phyloP scores from a whole-genome alignment of 768 basidiomycete genomes.

The Termitomyces sp. region DNA sequence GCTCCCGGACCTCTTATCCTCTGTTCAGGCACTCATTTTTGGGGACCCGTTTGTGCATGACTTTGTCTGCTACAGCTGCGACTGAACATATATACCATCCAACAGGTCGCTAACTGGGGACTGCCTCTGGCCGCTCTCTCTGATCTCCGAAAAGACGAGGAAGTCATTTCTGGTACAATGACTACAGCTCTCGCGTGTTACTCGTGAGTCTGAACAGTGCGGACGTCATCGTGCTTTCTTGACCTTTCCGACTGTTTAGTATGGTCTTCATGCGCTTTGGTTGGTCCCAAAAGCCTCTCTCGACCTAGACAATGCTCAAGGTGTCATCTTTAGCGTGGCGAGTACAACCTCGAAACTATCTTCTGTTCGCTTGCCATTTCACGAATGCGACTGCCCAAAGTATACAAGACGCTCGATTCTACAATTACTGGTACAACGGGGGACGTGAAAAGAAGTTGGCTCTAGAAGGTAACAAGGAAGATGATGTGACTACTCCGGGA shows the following conservation, averaged over 20 bases:
- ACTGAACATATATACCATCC: neutral
- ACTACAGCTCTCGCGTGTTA: conserved; percentile 84
- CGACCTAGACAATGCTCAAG: neutral
- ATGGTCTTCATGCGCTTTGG: conserved; percentile 95
- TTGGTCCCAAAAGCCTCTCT: conserved; percentile 25
- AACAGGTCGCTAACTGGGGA: conserved; percentile 96
- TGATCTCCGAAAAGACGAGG: conserved; percentile 91
- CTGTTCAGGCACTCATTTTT: conserved; percentile 85
- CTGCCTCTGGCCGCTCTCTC: conserved; percentile 89
- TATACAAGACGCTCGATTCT: conserved; percentile 77
- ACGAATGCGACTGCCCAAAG: conserved; percentile 88
- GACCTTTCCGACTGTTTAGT: conserved; percentile 21
- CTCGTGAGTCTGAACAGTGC: conserved; percentile 65
- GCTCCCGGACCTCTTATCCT: conserved; percentile 4
- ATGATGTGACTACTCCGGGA: conserved; percentile 26
- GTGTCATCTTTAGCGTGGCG: conserved; percentile 65
- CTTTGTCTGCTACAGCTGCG: neutral
- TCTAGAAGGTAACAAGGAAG: conserved; percentile 19
- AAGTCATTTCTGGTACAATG: conserved; percentile 96
- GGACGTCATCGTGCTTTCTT: conserved; percentile 3
- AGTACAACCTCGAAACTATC: conserved; percentile 93
- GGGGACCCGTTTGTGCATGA: conserved; percentile 81
- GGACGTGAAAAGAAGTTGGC: conserved; percentile 72
- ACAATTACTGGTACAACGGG: conserved; percentile 88
- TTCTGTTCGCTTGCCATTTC: conserved; percentile 89